Conservation (phyloP, 768 basidiomycete genomes). For the Mrakia blollopis region DNA sequence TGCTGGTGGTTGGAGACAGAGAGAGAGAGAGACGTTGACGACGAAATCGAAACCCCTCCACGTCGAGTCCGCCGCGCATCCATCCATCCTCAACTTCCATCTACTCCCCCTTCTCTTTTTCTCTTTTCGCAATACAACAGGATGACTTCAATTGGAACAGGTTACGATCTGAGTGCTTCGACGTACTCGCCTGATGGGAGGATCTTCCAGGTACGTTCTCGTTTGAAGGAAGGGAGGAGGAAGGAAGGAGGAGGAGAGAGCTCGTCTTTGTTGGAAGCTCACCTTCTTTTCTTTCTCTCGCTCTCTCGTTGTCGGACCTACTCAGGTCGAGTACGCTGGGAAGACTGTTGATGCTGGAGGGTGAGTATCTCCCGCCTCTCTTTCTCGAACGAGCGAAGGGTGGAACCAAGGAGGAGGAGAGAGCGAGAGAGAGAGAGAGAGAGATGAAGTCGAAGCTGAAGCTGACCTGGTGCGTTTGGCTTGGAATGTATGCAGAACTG, state of each 20-base stretch:
- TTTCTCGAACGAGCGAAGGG: too few species aligned
- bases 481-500: constrained; percentile 57
- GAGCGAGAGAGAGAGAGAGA: neutral
- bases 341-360: constrained; percentile 99
- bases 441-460: neutral
- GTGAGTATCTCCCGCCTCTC: constrained; percentile 48
- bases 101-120: neutral
- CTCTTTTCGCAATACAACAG: neutral
- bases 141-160: constrained; percentile 99
- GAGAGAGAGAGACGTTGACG: neutral
- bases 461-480: neutral
- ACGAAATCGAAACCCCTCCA: constrained; percentile 12
- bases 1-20: neutral
- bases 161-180: constrained; percentile 91
- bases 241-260: neutral
- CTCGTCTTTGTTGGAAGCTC: constrained; percentile 1
- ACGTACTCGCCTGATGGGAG: constrained; percentile 88
- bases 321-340: constrained; percentile 91
- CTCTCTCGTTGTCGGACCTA: too few species aligned
- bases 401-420: too few species aligned
- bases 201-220: constrained; percentile 77
- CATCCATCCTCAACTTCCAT: neutral
- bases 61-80: constrained; percentile 14
- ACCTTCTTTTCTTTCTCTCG: neutral
- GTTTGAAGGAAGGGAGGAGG: neutral